These are phyloP conservation scores for Aureobasidium vineae DNA, from an alignment of 2,329 filamentous ascomycete species.

Conservation along the genomic window DNA sequence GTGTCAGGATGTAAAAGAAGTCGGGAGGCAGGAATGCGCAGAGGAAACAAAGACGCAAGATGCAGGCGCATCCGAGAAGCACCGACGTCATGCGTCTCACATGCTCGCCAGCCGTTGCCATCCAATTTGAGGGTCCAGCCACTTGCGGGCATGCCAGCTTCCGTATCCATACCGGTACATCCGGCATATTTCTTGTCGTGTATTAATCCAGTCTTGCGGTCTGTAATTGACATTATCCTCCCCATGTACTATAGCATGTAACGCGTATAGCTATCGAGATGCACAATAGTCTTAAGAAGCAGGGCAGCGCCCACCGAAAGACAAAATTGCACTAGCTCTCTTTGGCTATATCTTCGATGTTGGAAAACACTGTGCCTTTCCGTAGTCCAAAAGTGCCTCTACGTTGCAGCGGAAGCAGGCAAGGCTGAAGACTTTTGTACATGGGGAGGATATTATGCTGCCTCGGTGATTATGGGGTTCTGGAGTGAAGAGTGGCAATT, in stretches of 20 bases:
- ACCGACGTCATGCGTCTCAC: slow-evolving; percentile 23
- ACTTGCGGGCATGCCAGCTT: slow-evolving; percentile 24
- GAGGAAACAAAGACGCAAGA: slow-evolving; percentile 10
- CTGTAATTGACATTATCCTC: neutral
- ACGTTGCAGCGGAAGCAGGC: too few relatives aligned
- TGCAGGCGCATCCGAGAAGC: neutral
- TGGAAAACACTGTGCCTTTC: too few relatives aligned
- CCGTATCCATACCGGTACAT: slow-evolving; percentile 34
- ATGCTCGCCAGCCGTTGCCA: slow-evolving; percentile 16
- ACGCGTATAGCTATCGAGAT: too few relatives aligned
- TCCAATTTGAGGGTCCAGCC: slow-evolving; percentile 13
- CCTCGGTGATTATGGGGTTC: neutral
- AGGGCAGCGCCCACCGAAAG: too few relatives aligned
- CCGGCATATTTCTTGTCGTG: neutral
- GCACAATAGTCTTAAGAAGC: too few relatives aligned
- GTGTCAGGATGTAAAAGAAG: neutral
- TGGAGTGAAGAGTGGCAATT: neutral
- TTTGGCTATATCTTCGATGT: too few relatives aligned
- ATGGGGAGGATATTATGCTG: neutral
- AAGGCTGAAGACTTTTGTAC: too few relatives aligned
- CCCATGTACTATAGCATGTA: too few relatives aligned
- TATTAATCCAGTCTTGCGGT: neutral
- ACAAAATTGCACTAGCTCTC: too few relatives aligned
- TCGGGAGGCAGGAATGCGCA: slow-evolving; percentile 1
- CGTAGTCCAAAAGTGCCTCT: too few relatives aligned